phyloP scores from a whole-genome alignment of 2,329 filamentous ascomycete species.

The Rutstroemia sydowiana region DNA sequence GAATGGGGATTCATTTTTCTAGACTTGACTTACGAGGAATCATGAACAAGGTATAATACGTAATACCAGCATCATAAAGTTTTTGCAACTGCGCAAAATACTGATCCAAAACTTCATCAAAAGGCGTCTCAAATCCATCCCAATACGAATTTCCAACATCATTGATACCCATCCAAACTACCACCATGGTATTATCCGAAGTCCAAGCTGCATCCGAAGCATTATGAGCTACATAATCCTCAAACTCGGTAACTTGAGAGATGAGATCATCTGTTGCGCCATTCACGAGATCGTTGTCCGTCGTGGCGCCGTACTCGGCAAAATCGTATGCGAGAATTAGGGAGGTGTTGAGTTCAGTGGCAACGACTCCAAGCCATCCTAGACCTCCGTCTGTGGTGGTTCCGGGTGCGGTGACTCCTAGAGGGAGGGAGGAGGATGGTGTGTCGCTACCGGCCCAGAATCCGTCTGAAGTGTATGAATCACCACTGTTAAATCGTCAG shows the following conservation, averaged over 20 bases:
- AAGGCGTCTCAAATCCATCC: neutral
- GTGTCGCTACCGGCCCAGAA: neutral
- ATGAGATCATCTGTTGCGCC: constrained; percentile 2
- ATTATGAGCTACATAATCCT: neutral
- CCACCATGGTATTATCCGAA: neutral
- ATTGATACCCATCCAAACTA: constrained; percentile 2
- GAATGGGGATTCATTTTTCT: neutral
- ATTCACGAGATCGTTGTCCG: neutral
- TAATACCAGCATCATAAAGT: neutral
- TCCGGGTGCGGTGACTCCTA: neutral
- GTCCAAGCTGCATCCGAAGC: neutral
- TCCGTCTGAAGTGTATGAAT: constrained; percentile 1
- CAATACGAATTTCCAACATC: constrained; percentile 3
- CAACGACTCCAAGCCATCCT: neutral
- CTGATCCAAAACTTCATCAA: neutral
- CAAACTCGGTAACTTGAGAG: neutral
- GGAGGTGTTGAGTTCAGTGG: constrained; percentile 1
- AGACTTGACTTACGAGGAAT: neutral
- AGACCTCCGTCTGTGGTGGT: constrained; percentile 1
- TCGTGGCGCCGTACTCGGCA: constrained; percentile 3
- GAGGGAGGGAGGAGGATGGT: neutral
- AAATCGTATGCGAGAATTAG: constrained; percentile 1
- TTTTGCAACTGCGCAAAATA: neutral
- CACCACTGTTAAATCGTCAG: neutral
- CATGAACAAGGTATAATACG: neutral